A percentile compares a stretch with the other conserved stretches of the same genome.
These are phyloP conservation scores for Phytophthora melonis DNA, from an alignment of 352 stramenopile genomes.

Conservation along the genomic window DNA sequence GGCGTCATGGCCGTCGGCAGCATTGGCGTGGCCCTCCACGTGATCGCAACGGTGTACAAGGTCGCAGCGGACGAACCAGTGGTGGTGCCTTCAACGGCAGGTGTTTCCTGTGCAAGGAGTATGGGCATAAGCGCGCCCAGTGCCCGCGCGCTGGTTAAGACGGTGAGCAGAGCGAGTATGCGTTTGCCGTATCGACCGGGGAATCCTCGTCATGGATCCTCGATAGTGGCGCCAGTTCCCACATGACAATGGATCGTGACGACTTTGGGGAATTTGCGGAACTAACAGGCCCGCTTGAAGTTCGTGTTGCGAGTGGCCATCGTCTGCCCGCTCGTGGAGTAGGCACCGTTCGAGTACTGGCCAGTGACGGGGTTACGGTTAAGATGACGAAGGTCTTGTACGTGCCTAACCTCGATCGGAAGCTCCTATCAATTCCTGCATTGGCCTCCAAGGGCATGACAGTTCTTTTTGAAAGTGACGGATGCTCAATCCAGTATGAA, in stretches of 20 bases:
- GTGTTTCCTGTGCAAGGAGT: background rate
- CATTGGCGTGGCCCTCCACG: no score
- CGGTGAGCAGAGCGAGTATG: background rate
- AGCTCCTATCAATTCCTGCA: slow-evolving; percentile 25
- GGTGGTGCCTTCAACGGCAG: slow-evolving; percentile 4
- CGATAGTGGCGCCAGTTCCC: slow-evolving; percentile 32
- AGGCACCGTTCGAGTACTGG: slow-evolving; percentile 17
- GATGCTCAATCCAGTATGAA: slow-evolving; percentile 12
- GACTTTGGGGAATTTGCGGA: slow-evolving; percentile 19
- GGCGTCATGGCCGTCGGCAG: background rate
- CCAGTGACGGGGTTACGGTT: slow-evolving; percentile 3
- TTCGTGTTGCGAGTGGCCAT: slow-evolving; percentile 19
- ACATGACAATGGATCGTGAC: slow-evolving; percentile 26
- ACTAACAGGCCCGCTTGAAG: slow-evolving; percentile 1
- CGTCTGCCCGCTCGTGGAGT: slow-evolving; percentile 19
- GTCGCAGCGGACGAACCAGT: background rate
- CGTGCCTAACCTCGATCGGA: slow-evolving; percentile 11
- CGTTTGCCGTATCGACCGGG: slow-evolving; percentile 5
- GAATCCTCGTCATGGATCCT: slow-evolving; percentile 7
- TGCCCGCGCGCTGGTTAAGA: background rate
- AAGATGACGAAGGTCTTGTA: slow-evolving; percentile 23
- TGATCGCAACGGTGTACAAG: background rate
- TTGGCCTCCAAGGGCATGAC: slow-evolving; percentile 9
- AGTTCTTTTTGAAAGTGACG: slow-evolving; percentile 12
- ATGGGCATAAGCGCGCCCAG: background rate